Evolutionary conservation across 345 rosid species (phyloP).

Genomic region (Lumnitzera littorea): DNA sequence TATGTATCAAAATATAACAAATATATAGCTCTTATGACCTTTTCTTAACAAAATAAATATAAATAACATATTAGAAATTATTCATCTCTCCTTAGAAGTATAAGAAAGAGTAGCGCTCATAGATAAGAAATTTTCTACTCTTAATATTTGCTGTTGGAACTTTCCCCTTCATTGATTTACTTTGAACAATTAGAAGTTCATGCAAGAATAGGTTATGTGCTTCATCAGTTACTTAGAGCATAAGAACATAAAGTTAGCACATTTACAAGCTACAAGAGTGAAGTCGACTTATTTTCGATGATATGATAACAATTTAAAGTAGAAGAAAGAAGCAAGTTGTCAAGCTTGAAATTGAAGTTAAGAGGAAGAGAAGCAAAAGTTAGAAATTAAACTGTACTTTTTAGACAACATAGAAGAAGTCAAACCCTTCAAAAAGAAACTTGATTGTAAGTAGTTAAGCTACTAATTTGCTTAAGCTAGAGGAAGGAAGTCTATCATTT

Average conservation of each 20-base stretch:
- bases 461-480: slow-evolving; percentile 57
- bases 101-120: slow-evolving; percentile 36
- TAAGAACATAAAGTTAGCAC: slow-evolving; percentile 37
- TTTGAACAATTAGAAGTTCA: slow-evolving; percentile 64
- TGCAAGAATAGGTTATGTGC: slow-evolving; percentile 33
- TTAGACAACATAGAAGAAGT: slow-evolving; percentile 68
- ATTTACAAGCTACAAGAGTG: slow-evolving; percentile 36
- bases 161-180: slow-evolving; percentile 47
- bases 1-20: too few species aligned
- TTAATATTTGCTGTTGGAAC: slow-evolving; percentile 41
- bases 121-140: slow-evolving; percentile 59
- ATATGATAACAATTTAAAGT: slow-evolving; percentile 46
- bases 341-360: slow-evolving; percentile 45
- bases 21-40: too few species aligned
- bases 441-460: slow-evolving; percentile 59
- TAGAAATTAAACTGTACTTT: slow-evolving; percentile 65
- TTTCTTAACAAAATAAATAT: too few species aligned
- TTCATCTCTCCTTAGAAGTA: slow-evolving; percentile 30
- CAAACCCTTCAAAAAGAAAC: slow-evolving; percentile 25
- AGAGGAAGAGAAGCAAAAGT: slow-evolving; percentile 63
- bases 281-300: slow-evolving; percentile 34
- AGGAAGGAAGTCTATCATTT: slow-evolving; percentile 89
- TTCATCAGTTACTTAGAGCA: slow-evolving; percentile 29
- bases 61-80: too few species aligned
- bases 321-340: slow-evolving; percentile 40